Evolutionary conservation across 2,329 filamentous ascomycete species (phyloP).

Genomic region (Beauveria pseudobassiana): DNA sequence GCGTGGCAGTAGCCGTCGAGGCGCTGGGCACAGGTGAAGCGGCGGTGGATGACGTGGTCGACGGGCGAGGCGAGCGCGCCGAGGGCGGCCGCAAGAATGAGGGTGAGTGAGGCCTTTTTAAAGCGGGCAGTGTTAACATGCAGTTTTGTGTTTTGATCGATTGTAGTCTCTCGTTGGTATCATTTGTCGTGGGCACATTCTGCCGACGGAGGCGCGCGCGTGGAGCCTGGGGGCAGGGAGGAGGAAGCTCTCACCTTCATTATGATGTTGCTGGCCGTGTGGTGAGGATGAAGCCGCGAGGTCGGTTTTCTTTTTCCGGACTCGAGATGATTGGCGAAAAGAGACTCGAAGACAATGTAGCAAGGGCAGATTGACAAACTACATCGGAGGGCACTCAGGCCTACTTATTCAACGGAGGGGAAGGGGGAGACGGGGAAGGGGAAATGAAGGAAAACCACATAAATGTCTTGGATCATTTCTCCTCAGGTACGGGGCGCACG

Average conservation of each 20-base stretch:
- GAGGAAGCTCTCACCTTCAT: conserved; percentile 9
- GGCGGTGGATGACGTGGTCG: conserved; percentile 11
- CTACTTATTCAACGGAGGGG: background rate
- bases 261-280: background rate
- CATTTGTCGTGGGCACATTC: too few species aligned
- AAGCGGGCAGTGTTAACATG: background rate
- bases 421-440: background rate
- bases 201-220: too few species aligned
- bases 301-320: background rate
- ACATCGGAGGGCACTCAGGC: background rate
- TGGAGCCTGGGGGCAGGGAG: too few species aligned
- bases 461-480: background rate
- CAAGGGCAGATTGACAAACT: background rate
- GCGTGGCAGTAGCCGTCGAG: conserved; percentile 17
- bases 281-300: background rate
- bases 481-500: background rate
- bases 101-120: background rate
- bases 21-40: conserved; percentile 13
- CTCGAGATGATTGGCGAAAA: background rate
- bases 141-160: background rate
- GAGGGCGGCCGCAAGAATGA: conserved; percentile 5
- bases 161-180: background rate
- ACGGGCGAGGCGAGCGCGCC: conserved; percentile 6
- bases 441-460: background rate
- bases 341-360: background rate